phyloP scores from a whole-genome alignment of 228 moss, liverwort and hornwort species.

The Sphagnum fallax region DNA sequence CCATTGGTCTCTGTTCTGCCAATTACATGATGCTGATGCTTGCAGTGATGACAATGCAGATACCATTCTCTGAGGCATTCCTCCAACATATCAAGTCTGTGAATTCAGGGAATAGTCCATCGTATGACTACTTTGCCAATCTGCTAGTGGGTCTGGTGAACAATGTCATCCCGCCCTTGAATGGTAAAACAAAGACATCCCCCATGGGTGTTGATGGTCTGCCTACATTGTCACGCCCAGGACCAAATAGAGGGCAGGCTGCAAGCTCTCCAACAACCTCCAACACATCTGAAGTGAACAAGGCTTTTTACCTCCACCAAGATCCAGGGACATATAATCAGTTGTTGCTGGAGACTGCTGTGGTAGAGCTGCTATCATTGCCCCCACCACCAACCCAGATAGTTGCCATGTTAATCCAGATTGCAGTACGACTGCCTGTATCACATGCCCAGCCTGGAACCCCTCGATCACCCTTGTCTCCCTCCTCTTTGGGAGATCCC shows the following conservation, averaged over 20 bases:
- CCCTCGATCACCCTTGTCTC: constrained; percentile 51
- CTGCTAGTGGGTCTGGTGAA: constrained; percentile 73
- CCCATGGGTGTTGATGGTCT: constrained; percentile 39
- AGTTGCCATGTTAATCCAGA: constrained; percentile 82
- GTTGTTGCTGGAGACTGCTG: constrained; percentile 88
- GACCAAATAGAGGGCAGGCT: constrained; percentile 46
- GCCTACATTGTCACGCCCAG: constrained; percentile 42
- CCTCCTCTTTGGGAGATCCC: constrained; percentile 56
- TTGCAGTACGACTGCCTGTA: constrained; percentile 68
- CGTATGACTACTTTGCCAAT: constrained; percentile 85
- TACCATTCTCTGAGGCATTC: constrained; percentile 87
- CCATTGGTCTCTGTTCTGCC: too few relatives aligned
- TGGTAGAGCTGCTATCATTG: constrained; percentile 77
- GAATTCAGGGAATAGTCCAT: constrained; percentile 69
- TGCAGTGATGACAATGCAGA: constrained; percentile 30
- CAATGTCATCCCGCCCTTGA: constrained; percentile 78
- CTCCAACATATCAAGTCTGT: constrained; percentile 71
- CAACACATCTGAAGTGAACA: constrained; percentile 49
- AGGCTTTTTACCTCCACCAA: constrained; percentile 84
- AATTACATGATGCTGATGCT: not conserved
- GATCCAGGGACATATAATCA: constrained; percentile 96
- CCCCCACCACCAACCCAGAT: constrained; percentile 77
- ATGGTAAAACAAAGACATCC: constrained; percentile 41
- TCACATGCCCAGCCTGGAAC: constrained; percentile 41
- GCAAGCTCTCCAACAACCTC: constrained; percentile 25